Base-by-base conservation (phyloP, 768 basidiomycete genomes). In the Lanmaoa rubissima region DNA sequence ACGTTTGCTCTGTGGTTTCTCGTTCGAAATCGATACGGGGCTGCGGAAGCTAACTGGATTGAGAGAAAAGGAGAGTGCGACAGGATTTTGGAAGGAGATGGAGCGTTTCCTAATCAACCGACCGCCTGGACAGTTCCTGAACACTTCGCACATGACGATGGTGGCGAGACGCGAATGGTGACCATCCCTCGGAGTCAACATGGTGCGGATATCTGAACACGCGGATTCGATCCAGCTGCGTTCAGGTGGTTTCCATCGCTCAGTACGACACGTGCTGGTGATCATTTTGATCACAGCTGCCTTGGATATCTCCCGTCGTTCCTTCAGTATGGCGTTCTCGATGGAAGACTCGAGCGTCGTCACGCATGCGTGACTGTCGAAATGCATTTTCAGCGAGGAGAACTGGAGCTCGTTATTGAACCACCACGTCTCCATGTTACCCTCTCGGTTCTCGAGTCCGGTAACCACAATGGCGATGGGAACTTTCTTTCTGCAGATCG, bases 381-480 rank as follows among this genome's bases (percentile, higher is more conserved):
- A 74, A 46, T 34, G 16, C 74, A 74, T 71, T 16, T 60, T 58
- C 11, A 61, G 31, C 26, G n/a, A 28, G 11, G 61, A 55, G 41
- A 74, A 74, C 26, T 61, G 60, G 10, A 14, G 1, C 36, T 59
- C 42, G 45, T 74, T 74, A 10, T 49, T 45, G 16, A 8, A 26
- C 74, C 73, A 74, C 73, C 74, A 74, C 14, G 21, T 55, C 24
- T 74, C 73, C 73, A 75, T 74, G 31, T 40, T 55, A 14, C 45
- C 59, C 35, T 73, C 68, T 50, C 75, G 71, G 55, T 70, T 61
- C 53, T 77, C 78, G n/a, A 79, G 68, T 28, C 76, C 74, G 1
- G 76, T 79, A n/a, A 79, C 59, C 4, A 71, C 75, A 41, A 79
- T 55, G 5, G 70, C 66, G 31, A 75, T 72, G 3, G 78, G 78